A percentile compares a stretch with the other conserved stretches of the same genome.
Evolutionary conservation across 2,329 filamentous ascomycete genomes (phyloP).

Genomic region (Bimuria novae-zelandiae): DNA sequence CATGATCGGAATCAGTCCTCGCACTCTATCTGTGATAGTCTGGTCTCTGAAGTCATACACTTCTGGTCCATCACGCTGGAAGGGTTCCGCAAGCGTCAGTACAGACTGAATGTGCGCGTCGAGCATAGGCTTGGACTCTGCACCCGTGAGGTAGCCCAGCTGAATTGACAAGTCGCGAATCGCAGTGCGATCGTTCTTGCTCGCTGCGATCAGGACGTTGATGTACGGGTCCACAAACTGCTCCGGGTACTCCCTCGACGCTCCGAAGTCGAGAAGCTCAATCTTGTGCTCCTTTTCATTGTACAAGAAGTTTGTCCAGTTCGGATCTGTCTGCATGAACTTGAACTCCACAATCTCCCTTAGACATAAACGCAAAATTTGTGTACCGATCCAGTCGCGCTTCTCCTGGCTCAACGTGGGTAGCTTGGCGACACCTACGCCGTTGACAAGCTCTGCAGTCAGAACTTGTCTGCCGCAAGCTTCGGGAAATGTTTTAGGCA

Average conservation of each 20-base stretch:
- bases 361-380: slow-evolving; percentile 88
- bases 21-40: slow-evolving; percentile 94
- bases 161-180: slow-evolving; percentile 72
- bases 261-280: slow-evolving; percentile 94
- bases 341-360: slow-evolving; percentile 92
- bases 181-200: slow-evolving; percentile 66
- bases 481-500: slow-evolving; percentile 77
- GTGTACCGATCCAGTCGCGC: slow-evolving; percentile 93
- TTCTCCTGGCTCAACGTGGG: slow-evolving; percentile 77
- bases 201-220: slow-evolving; percentile 77
- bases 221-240: slow-evolving; percentile 82
- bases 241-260: slow-evolving; percentile 81
- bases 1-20: slow-evolving; percentile 89
- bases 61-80: slow-evolving; percentile 72
- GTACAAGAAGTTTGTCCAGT: slow-evolving; percentile 99
- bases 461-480: slow-evolving; percentile 85
- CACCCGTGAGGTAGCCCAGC: slow-evolving; percentile 89
- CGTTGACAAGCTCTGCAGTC: slow-evolving; percentile 91
- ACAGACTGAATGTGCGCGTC: slow-evolving; percentile 89
- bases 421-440: slow-evolving; percentile 82
- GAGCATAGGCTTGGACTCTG: slow-evolving; percentile 83
- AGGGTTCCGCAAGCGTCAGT: slow-evolving; percentile 89
- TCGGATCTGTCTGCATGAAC: slow-evolving; percentile 99
- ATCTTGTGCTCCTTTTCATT: slow-evolving; percentile 73
- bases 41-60: slow-evolving; percentile 92